phyloP scores from a whole-genome alignment of 345 rosid genomes.

The Fremontodendron californicum region DNA sequence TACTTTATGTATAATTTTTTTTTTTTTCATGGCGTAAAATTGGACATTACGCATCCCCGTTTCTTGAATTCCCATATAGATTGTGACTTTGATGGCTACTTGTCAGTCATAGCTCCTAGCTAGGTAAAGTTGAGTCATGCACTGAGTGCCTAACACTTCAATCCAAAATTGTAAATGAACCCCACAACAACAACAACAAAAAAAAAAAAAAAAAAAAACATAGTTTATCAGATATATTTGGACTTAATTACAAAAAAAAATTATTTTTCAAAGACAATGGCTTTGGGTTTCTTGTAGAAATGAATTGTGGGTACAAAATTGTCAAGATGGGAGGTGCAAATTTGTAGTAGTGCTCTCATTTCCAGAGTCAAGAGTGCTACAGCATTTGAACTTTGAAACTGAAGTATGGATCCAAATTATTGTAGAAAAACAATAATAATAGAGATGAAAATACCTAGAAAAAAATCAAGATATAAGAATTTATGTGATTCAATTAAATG shows the following conservation, averaged over 20 bases:
- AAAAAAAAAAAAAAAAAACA: too few species aligned
- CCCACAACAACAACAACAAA: not conserved
- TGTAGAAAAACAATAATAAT: too few species aligned
- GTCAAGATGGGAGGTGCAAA: not conserved
- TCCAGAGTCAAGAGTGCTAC: not conserved
- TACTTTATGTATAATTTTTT: not conserved
- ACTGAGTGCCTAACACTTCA: not conserved
- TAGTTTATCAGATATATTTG: not conserved
- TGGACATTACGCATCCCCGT: not conserved
- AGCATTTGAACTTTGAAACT: not conserved
- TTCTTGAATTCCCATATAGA: constrained; percentile 13
- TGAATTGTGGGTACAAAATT: not conserved
- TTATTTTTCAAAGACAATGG: not conserved
- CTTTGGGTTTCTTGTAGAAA: not conserved
- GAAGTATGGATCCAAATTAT: not conserved
- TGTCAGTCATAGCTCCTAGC: not conserved
- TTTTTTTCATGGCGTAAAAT: not conserved
- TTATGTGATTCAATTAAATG: too few species aligned
- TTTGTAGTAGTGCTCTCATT: not conserved
- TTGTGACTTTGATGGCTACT: constrained; percentile 5
- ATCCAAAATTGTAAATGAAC: not conserved
- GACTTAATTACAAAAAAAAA: not conserved
- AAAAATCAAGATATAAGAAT: too few species aligned
- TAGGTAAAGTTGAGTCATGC: not conserved
- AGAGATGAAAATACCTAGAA: too few species aligned